Conservation (phyloP, 345 rosid species). For the Lumnitzera littorea region DNA sequence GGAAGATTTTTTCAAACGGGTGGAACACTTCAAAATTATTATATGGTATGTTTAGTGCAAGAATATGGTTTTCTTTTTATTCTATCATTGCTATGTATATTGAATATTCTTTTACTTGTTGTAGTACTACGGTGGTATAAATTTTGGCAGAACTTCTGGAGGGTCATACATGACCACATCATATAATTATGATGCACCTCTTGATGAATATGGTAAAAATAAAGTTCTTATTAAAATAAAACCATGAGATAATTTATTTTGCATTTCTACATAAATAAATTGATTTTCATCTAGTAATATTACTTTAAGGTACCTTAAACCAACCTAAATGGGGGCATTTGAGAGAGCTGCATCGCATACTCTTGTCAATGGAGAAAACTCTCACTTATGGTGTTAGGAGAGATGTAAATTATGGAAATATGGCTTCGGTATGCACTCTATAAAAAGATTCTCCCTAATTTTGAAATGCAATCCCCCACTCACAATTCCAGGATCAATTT, state of each 20-base stretch:
- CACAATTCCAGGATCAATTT: background rate
- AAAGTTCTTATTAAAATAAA: too few species aligned
- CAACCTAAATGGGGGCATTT: slow-evolving; percentile 81
- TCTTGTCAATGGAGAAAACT: slow-evolving; percentile 45
- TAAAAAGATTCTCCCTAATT: background rate
- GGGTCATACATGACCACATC: slow-evolving; percentile 39
- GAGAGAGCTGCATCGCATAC: slow-evolving; percentile 48
- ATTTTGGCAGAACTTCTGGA: slow-evolving; percentile 32
- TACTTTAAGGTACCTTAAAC: slow-evolving; percentile 1
- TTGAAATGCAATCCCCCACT: background rate
- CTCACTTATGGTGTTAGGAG: slow-evolving; percentile 40
- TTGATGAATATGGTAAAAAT: slow-evolving; percentile 30
- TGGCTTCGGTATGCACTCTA: slow-evolving; percentile 8
- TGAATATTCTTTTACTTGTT: background rate
- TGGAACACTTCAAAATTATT: slow-evolving; percentile 37
- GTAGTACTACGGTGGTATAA: slow-evolving; percentile 37
- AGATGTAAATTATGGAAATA: slow-evolving; percentile 8
- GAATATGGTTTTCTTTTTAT: background rate
- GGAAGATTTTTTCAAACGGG: slow-evolving; percentile 36
- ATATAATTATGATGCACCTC: slow-evolving; percentile 36
- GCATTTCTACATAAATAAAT: background rate
- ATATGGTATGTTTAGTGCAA: slow-evolving; percentile 24
- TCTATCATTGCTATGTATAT: background rate
- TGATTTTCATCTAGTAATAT: too few species aligned
- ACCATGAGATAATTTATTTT: background rate